phyloP scores from a whole-genome alignment of 371 early-diverging fungal genomes.

The Dichotomocladium elegans region DNA sequence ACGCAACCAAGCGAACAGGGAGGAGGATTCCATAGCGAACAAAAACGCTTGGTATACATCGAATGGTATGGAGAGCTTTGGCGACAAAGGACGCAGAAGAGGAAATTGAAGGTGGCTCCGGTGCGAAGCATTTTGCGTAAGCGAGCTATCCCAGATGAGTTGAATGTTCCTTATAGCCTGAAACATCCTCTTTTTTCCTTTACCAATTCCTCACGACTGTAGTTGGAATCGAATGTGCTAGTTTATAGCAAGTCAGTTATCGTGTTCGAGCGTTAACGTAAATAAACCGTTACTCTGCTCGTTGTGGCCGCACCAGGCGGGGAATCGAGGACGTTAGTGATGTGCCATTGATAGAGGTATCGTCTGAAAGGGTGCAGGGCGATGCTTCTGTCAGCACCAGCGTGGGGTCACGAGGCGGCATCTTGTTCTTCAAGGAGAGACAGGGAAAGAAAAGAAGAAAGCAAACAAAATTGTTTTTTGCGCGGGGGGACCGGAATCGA shows the following conservation, averaged over 20 bases:
- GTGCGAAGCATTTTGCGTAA: conserved; percentile 32
- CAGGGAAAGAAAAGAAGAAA: neutral
- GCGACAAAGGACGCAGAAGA: neutral
- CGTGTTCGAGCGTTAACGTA: too few species aligned
- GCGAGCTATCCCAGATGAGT: conserved; percentile 15
- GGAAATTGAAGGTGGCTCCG: conserved; percentile 4
- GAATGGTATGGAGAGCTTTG: neutral
- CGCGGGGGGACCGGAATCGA: too few species aligned
- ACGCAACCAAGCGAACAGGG: conserved; percentile 21
- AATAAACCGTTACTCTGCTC: neutral
- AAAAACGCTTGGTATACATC: conserved; percentile 21
- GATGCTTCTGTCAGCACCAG: neutral
- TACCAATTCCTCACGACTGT: conserved; percentile 41
- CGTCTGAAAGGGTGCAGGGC: neutral
- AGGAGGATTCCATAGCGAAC: conserved; percentile 35
- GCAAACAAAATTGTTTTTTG: too few species aligned
- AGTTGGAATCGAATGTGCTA: conserved; percentile 20
- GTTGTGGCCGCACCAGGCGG: neutral
- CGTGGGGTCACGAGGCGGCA: conserved; percentile 7
- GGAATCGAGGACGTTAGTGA: neutral
- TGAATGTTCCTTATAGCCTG: neutral
- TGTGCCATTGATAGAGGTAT: neutral
- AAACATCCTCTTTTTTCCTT: neutral
- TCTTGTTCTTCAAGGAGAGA: neutral
- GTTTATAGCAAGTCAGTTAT: too few species aligned